Evolutionary conservation across 2,329 filamentous ascomycete genomes (phyloP).

Genomic region (Blumeria hordei): DNA sequence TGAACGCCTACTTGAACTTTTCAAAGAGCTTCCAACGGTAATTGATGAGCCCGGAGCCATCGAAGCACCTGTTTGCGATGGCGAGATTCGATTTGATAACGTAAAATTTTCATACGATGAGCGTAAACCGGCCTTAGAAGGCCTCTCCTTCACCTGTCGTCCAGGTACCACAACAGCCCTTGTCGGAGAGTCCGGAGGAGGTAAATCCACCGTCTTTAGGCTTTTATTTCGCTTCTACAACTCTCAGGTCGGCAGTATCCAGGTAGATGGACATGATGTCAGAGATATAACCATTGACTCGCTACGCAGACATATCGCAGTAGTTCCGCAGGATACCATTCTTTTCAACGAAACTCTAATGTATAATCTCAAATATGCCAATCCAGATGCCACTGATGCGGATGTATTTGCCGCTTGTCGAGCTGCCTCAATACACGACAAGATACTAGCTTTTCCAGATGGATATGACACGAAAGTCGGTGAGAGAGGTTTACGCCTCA

Average conservation of each 20-base stretch:
- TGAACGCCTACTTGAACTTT: slow-evolving; percentile 80
- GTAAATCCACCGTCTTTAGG: slow-evolving; percentile 90
- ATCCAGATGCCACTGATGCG: slow-evolving; percentile 54
- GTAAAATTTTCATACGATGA: slow-evolving; percentile 80
- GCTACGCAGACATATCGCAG: slow-evolving; percentile 73
- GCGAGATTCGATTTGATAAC: slow-evolving; percentile 67
- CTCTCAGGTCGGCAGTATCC: slow-evolving; percentile 51
- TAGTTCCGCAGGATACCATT: slow-evolving; percentile 90
- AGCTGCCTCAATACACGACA: slow-evolving; percentile 79
- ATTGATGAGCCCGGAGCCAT: slow-evolving; percentile 46
- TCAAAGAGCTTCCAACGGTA: slow-evolving; percentile 87
- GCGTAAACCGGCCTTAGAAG: slow-evolving; percentile 61
- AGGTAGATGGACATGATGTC: slow-evolving; percentile 65
- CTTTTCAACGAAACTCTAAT: slow-evolving; percentile 86
- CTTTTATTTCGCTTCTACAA: slow-evolving; percentile 96
- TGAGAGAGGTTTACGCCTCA: slow-evolving; percentile 65
- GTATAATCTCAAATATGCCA: slow-evolving; percentile 86
- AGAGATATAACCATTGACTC: slow-evolving; percentile 79
- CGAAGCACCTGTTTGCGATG: slow-evolving; percentile 42
- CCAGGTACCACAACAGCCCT: slow-evolving; percentile 89
- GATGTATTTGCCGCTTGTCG: slow-evolving; percentile 62
- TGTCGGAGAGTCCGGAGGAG: slow-evolving; percentile 87
- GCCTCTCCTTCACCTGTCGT: slow-evolving; percentile 61
- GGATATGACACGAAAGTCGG: slow-evolving; percentile 77
- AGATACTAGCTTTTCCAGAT: slow-evolving; percentile 72